Conservation (phyloP, 2,329 filamentous ascomycete species). For the Neurospora sp. region DNA sequence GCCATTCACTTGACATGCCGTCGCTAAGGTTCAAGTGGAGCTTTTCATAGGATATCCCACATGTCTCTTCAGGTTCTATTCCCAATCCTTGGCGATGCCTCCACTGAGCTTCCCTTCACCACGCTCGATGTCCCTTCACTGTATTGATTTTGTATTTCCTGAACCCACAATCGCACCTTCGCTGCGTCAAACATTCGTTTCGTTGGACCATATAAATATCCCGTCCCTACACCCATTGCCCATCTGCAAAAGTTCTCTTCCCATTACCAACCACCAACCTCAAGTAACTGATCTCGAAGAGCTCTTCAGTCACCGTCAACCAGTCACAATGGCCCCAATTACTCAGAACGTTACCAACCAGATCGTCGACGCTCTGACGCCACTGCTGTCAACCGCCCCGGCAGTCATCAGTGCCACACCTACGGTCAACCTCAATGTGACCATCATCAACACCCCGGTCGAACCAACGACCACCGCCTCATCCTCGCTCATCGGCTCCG, state of each 20-base stretch:
- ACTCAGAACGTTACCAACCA: background rate
- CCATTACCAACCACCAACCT: background rate
- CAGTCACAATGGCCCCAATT: background rate
- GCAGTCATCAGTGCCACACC: no score
- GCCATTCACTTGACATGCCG: background rate
- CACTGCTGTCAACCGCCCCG: no score
- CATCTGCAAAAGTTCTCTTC: background rate
- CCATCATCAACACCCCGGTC: no score
- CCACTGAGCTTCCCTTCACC: background rate
- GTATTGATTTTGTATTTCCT: no score
- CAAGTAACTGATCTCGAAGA: background rate
- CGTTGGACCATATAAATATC: background rate
- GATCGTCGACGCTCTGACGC: background rate
- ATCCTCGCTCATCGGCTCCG: no score
- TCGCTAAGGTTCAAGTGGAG: background rate
- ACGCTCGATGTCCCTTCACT: background rate
- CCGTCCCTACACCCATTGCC: background rate
- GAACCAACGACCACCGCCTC: no score
- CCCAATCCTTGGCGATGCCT: background rate
- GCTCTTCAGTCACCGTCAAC: background rate
- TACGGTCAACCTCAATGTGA: background rate
- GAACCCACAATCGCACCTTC: background rate
- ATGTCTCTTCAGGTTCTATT: background rate
- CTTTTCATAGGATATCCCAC: background rate
- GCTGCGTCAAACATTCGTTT: background rate